Evolutionary conservation across 768 basidiomycete genomes (phyloP).

Genomic region (Mycena galericulata): DNA sequence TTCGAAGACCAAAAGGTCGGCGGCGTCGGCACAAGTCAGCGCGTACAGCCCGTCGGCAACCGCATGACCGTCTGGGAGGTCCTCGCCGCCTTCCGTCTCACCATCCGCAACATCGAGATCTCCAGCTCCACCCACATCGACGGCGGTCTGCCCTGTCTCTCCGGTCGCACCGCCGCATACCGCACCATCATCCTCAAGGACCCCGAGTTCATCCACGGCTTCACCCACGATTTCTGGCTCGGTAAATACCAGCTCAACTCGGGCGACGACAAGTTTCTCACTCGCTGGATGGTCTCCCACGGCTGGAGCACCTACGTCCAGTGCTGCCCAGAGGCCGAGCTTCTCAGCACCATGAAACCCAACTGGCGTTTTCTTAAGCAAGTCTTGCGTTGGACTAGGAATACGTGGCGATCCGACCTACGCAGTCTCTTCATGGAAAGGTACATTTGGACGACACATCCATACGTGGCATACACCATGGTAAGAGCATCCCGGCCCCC

Average conservation of each 20-base stretch:
- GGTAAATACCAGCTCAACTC: conserved; percentile 96
- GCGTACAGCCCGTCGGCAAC: conserved; percentile 83
- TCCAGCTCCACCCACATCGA: conserved; percentile 91
- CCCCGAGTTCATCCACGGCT: conserved; percentile 91
- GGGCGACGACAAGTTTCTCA: conserved; percentile 95
- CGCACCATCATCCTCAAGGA: conserved; percentile 95
- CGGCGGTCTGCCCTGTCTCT: conserved; percentile 91
- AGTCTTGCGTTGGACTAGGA: conserved; percentile 92
- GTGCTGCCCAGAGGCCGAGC: conserved; percentile 85
- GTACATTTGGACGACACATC: conserved; percentile 88
- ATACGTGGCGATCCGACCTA: conserved; percentile 94
- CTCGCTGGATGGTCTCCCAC: conserved; percentile 96
- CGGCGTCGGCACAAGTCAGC: conserved; percentile 91
- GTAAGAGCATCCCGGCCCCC: conserved; percentile 54
- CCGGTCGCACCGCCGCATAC: conserved; percentile 93
- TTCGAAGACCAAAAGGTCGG: conserved; percentile 96
- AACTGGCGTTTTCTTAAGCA: conserved; percentile 97
- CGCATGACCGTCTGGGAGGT: conserved; percentile 96
- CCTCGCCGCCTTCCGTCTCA: conserved; percentile 91
- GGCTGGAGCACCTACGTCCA: conserved; percentile 97
- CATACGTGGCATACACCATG: conserved; percentile 95
- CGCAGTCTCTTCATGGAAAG: conserved; percentile 91
- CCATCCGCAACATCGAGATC: conserved; percentile 96
- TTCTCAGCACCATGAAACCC: conserved; percentile 94
- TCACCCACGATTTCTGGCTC: conserved; percentile 94